Base-by-base conservation (phyloP, 2,329 filamentous ascomycete species). In the Neurospora sp. region DNA sequence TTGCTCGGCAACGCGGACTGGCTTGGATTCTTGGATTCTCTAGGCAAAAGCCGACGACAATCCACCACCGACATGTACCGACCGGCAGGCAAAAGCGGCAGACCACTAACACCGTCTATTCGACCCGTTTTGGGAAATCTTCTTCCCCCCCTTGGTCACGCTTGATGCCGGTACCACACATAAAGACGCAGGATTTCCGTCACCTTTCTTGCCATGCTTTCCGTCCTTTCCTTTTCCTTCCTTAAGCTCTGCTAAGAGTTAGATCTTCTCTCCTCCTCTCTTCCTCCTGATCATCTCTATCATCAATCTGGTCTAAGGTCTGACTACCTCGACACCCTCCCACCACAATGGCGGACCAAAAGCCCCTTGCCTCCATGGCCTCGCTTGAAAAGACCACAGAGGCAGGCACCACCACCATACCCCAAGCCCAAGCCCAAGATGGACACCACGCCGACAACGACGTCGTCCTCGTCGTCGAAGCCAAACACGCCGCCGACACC, bases 401-500 rank as follows among this genome's bases (percentile, higher is more conserved):
- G 28, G 28, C 28, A 10, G 52, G 28, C 52, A 36, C 23, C 46
- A 17, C 1, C 52, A 36, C 8, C 15, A 4, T 1, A 15, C 23
- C 52, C 7, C 52, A 58, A 52, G 4, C 17, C n/a, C 42, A 46
- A 15, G 3, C 10, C 6, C 43, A 28, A 23, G 43, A 38, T 38
- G 38, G 38, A 38, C 38, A 38, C 38, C 38, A 38, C 9, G 38
- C 38, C 38, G 38, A 38, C 38, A 38, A 39, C 38, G 38, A 28
- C 46, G 19, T 17, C 13, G 13, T 62, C 23, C 28, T 62, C 58
- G 75, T 77, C 7, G 76, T 77, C 17, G 81, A 83, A 39, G 82
- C 82, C 28, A 81, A 79, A 72, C 74, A 80, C 13, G 82, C 81
- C 3, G 77, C 82, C 19, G 77, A 79, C 4, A 76, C 78, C 3